Evolutionary conservation across 345 rosid genomes (phyloP), one percentile per base, ranked within the genome.

Genomic region (Bretschneidera sinensis): DNA sequence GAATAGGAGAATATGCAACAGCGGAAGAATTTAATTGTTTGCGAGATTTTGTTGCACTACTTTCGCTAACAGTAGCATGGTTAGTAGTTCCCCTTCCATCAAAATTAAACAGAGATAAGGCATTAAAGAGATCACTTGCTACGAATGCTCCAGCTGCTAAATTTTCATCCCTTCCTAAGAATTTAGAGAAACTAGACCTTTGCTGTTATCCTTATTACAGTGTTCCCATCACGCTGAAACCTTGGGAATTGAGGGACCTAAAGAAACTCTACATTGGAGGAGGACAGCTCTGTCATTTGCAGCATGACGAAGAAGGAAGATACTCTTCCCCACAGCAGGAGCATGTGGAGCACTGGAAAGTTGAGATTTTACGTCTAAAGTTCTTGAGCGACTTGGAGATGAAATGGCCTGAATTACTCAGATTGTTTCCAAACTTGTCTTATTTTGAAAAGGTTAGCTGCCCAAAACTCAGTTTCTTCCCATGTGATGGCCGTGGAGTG

Each of bases 391-490:
- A 55, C 4, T 65, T 81, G 4, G 56, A 62, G 57, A 59, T 57
- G 73, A 55, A 65, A 15, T 78, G 76, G 73, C 43, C 17, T 52
- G 66, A 45, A 21, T 7, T 73, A 55, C 49, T 4, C 21, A 21
- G 57, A 39, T 28, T 24, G 1, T 75, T 78, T 45, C 78, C 79
- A 1, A 10, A 45, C 0, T 63, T 78, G 75, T 13, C 24, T 5
- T 78, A 75, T 48, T 48, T 78, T 78, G 79, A 81, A 68, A 81
- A 61, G 17, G 62, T 67, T 81, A n/a, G n/a, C n/a, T n/a, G n/a
- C n/a, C n/a, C n/a, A n/a, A n/a, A n/a, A n/a, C n/a, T n/a, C n/a
- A n/a, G n/a, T n/a, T n/a, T n/a, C n/a, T n/a, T n/a, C n/a, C n/a
- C 85, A 11, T 69, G 70, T 48, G 75, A 77, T 24, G 76, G 59